Percentiles rank a stretch among this genome's conserved stretches.
These are phyloP conservation scores for Tagetes patula DNA, from an alignment of 129 eudicot genomes.

Conservation along the genomic window DNA sequence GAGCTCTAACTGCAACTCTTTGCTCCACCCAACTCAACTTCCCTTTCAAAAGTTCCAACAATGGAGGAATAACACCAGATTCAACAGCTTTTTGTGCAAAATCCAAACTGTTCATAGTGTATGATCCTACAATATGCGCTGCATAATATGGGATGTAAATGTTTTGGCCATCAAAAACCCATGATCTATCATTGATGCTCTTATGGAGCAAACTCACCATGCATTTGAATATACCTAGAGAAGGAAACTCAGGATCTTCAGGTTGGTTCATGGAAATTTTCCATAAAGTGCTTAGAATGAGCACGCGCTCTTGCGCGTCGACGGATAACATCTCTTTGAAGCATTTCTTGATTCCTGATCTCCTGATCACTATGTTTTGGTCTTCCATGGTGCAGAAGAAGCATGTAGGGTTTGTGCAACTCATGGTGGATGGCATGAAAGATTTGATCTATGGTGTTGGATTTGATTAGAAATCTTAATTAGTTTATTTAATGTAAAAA, in stretches of 20 bases:
- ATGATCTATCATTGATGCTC: slow-evolving; percentile 49
- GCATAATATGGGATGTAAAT: slow-evolving; percentile 78
- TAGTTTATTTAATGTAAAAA: slow-evolving; percentile 10
- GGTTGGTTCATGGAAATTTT: slow-evolving; percentile 78
- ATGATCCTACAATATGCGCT: slow-evolving; percentile 85
- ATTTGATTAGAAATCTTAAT: slow-evolving; percentile 29
- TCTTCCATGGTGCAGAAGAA: slow-evolving; percentile 87
- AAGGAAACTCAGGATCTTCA: slow-evolving; percentile 70
- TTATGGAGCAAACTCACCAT: slow-evolving; percentile 54
- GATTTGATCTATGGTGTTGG: slow-evolving; percentile 20
- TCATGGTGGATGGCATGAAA: slow-evolving; percentile 32
- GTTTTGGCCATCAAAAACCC: slow-evolving; percentile 74
- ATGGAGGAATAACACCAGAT: slow-evolving; percentile 62
- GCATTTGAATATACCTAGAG: slow-evolving; percentile 77
- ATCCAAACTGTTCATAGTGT: slow-evolving; percentile 65
- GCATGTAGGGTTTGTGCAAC: slow-evolving; percentile 57
- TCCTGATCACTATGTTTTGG: slow-evolving; percentile 45
- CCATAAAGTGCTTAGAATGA: slow-evolving; percentile 70
- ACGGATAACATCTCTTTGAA: slow-evolving; percentile 44
- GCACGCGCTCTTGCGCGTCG: slow-evolving; percentile 60
- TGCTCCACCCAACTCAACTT: slow-evolving; percentile 86
- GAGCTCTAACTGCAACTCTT: slow-evolving; percentile 88
- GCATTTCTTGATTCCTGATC: slow-evolving; percentile 45
- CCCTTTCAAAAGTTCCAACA: slow-evolving; percentile 77
- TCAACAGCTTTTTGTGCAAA: slow-evolving; percentile 59